Percentiles rank a stretch among this genome's conserved stretches.
These are phyloP conservation scores for Mycena metata DNA, from an alignment of 768 basidiomycete species.

Conservation along the genomic window DNA sequence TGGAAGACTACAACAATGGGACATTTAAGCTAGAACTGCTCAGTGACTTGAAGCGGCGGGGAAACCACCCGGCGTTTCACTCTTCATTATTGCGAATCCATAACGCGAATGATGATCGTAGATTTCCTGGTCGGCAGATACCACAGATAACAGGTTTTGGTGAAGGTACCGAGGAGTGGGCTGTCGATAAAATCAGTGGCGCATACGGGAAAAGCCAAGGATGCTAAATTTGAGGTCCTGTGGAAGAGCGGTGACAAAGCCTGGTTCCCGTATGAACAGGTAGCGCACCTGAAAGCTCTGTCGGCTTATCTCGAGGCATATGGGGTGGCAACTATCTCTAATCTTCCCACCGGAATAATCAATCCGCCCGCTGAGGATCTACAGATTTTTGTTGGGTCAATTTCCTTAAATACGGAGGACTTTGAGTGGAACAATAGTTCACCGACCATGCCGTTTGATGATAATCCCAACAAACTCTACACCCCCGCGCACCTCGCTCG, in stretches of 20 bases:
- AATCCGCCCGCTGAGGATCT: not conserved
- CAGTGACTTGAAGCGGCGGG: slow-evolving; percentile 34
- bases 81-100: slow-evolving; percentile 41
- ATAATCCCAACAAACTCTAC: not conserved
- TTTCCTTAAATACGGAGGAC: not conserved
- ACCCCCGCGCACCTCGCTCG: not conserved
- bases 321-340: not conserved
- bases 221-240: slow-evolving; percentile 25
- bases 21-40: slow-evolving; percentile 48
- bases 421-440: not conserved
- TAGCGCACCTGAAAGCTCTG: not conserved
- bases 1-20: slow-evolving; percentile 16
- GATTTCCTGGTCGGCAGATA: slow-evolving; percentile 44
- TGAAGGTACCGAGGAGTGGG: slow-evolving; percentile 40
- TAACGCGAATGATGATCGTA: slow-evolving; percentile 45
- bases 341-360: no score
- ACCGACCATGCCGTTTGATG: not conserved
- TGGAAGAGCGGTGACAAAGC: slow-evolving; percentile 40
- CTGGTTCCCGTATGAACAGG: not conserved
- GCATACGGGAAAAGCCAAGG: slow-evolving; percentile 17
- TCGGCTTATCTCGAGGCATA: not conserved
- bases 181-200: slow-evolving; percentile 39
- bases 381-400: not conserved
- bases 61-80: no score
- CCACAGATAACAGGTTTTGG: slow-evolving; percentile 43